These are phyloP conservation scores for Arthrinium phaeospermum DNA, from an alignment of 2,329 filamentous ascomycete species.

Conservation along the genomic window DNA sequence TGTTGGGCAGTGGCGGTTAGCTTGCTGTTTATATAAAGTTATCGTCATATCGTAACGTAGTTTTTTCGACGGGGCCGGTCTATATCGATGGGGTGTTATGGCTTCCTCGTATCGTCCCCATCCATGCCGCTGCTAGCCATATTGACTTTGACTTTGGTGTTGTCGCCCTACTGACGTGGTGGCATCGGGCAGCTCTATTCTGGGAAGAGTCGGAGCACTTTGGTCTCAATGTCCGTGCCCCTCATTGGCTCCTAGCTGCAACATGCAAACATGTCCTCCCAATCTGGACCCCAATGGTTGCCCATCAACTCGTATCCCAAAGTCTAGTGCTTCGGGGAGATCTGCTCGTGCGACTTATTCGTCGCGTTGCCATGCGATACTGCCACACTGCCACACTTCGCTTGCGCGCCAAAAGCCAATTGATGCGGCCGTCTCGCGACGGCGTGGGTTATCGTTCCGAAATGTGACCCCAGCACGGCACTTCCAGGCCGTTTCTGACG, in stretches of 20 bases:
- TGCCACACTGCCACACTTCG: background rate
- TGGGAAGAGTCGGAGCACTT: background rate
- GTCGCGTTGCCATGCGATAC: background rate
- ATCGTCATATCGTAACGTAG: background rate
- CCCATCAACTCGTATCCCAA: background rate
- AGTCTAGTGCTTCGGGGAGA: background rate
- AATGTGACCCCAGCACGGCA: background rate
- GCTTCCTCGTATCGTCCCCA: background rate
- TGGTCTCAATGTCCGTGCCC: background rate
- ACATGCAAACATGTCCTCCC: background rate
- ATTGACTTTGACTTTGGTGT: background rate
- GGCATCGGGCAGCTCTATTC: background rate
- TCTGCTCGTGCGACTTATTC: background rate
- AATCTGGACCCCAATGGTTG: background rate
- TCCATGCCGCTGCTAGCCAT: background rate
- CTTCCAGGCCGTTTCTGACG: conserved; percentile 4
- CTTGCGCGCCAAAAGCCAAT: background rate
- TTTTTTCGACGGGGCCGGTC: background rate
- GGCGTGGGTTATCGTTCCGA: background rate
- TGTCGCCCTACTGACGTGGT: conserved; percentile 4
- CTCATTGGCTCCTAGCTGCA: background rate
- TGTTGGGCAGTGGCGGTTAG: background rate
- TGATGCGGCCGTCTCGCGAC: background rate
- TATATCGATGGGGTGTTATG: background rate
- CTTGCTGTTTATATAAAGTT: background rate